Evolutionary conservation across 1,284 basidiomycete species (phyloP).

Genomic region (Pisolithus thermaeus): DNA sequence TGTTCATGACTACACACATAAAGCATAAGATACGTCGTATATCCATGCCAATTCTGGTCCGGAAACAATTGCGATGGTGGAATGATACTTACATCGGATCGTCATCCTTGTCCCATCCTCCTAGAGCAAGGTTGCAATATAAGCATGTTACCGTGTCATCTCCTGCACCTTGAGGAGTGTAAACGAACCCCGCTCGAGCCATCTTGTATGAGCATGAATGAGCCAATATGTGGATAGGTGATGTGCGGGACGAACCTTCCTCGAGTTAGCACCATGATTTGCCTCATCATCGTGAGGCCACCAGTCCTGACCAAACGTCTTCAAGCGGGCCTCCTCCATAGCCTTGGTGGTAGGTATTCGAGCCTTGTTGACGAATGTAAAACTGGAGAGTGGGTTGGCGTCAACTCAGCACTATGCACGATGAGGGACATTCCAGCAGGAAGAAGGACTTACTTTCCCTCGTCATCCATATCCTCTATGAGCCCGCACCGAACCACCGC

Average conservation of each 20-base stretch:
- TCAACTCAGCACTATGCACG: not conserved
- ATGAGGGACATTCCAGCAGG: too few species aligned
- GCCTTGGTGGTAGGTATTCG: constrained; percentile 59
- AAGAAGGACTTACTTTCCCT: constrained; percentile 44
- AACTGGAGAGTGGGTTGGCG: constrained; percentile 36
- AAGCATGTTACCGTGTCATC: constrained; percentile 77
- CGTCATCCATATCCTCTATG: constrained; percentile 45
- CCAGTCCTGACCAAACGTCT: constrained; percentile 57
- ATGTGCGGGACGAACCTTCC: constrained; percentile 44
- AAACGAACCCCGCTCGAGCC: constrained; percentile 79
- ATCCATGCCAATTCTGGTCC: not conserved
- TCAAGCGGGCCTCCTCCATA: constrained; percentile 64
- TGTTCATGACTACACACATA: constrained; percentile 54
- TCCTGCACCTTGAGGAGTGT: constrained; percentile 52
- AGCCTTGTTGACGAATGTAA: constrained; percentile 46
- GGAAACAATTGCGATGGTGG: not conserved
- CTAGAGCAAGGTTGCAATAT: constrained; percentile 68
- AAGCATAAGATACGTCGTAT: constrained; percentile 7
- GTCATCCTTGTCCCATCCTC: constrained; percentile 77
- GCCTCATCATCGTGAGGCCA: constrained; percentile 69
- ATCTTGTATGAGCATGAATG: constrained; percentile 42
- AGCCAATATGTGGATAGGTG: constrained; percentile 5
- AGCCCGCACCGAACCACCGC: constrained; percentile 69
- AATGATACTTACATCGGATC: constrained; percentile 59
- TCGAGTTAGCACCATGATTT: constrained; percentile 64